Conservation (phyloP, 768 basidiomycete species). For the Rhizopogon vesiculosus region DNA sequence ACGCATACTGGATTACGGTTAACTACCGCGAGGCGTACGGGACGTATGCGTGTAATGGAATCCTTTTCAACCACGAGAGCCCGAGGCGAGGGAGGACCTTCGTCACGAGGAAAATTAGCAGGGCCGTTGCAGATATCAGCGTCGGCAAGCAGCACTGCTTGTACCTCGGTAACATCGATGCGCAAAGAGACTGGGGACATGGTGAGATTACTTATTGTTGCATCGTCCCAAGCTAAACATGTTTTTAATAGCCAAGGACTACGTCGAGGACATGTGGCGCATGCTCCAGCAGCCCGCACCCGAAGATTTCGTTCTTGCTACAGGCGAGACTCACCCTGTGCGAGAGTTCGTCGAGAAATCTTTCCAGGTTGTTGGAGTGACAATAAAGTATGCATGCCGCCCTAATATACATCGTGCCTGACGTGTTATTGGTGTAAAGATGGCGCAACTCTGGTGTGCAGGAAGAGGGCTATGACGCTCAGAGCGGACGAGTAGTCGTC, state of each 20-base stretch:
- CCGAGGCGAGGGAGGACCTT: conserved; percentile 93
- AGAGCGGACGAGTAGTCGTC: conserved; percentile 70
- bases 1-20: conserved; percentile 86
- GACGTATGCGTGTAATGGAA: conserved; percentile 96
- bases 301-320: conserved; percentile 92
- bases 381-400: conserved; percentile 49
- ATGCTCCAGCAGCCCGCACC: conserved; percentile 86
- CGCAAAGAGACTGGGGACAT: conserved; percentile 97
- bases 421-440: conserved; percentile 29
- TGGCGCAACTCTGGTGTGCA: conserved; percentile 77
- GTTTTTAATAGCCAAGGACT: conserved; percentile 62
- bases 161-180: conserved; percentile 93
- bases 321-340: conserved; percentile 93
- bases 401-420: neutral
- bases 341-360: conserved; percentile 90
- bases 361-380: conserved; percentile 63
- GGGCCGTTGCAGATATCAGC: conserved; percentile 89
- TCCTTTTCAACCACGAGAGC: conserved; percentile 98
- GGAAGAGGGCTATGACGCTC: conserved; percentile 71
- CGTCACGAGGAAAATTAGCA: conserved; percentile 91
- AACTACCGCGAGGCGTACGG: conserved; percentile 95
- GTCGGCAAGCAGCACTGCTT: conserved; percentile 86
- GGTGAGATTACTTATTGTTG: conserved; percentile 41
- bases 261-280: conserved; percentile 97
- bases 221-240: neutral